These are phyloP conservation scores for Limtongozyma cylindracea DNA, from an alignment of 805 yeast genomes.

Conservation along the genomic window DNA sequence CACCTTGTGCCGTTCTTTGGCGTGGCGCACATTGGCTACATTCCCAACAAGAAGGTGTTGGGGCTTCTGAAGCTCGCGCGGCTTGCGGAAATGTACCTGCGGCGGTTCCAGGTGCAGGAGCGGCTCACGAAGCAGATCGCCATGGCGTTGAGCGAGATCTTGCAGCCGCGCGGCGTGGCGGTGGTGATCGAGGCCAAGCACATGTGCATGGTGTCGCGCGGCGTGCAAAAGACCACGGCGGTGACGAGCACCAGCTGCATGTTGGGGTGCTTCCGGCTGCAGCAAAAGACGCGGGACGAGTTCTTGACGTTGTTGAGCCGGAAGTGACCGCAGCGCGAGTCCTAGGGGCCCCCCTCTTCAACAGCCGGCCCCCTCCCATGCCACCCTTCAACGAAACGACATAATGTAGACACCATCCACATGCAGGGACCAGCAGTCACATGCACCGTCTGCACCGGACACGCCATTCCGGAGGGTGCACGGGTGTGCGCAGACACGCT, in stretches of 20 bases:
- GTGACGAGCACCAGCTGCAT: slow-evolving; percentile 87
- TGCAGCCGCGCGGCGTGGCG: slow-evolving; percentile 92
- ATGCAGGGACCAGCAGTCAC: too few species aligned
- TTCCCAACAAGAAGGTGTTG: slow-evolving; percentile 79
- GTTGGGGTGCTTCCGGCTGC: slow-evolving; percentile 87
- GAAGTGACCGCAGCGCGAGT: slow-evolving; percentile 7
- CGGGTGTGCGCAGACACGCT: too few species aligned
- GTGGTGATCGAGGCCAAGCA: slow-evolving; percentile 95
- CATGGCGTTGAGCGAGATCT: slow-evolving; percentile 75
- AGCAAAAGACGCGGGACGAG: slow-evolving; percentile 91
- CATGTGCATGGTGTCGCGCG: slow-evolving; percentile 98
- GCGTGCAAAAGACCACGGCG: slow-evolving; percentile 88
- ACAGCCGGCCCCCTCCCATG: background rate
- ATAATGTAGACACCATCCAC: too few species aligned
- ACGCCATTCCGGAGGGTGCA: too few species aligned
- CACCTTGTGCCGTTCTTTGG: slow-evolving; percentile 96
- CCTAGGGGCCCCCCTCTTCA: background rate
- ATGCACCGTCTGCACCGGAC: too few species aligned
- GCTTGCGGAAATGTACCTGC: slow-evolving; percentile 87
- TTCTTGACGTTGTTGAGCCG: slow-evolving; percentile 62
- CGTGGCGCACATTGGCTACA: slow-evolving; percentile 93
- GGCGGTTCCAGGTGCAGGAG: slow-evolving; percentile 96
- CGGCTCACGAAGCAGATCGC: slow-evolving; percentile 93
- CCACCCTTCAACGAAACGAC: too few species aligned
- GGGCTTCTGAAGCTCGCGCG: slow-evolving; percentile 88